These are phyloP conservation scores for Starmerella vitae DNA, from an alignment of 805 yeast genomes.

Conservation along the genomic window DNA sequence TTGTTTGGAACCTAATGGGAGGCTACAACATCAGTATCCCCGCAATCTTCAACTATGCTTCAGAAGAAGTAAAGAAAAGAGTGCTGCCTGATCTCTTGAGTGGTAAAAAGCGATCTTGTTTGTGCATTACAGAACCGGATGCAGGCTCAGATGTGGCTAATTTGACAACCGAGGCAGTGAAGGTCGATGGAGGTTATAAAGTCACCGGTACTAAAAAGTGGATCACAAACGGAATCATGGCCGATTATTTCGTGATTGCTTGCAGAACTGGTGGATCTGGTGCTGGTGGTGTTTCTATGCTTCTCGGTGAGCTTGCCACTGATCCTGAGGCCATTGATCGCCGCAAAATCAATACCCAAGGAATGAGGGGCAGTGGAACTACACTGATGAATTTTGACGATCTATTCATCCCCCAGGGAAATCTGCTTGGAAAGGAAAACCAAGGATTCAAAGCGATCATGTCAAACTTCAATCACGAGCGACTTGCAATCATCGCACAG, in stretches of 20 bases:
- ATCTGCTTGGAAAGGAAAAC: slow-evolving; percentile 31
- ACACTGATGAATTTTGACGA: slow-evolving; percentile 33
- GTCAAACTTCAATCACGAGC: slow-evolving; percentile 35
- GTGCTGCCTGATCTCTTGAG: slow-evolving; percentile 28
- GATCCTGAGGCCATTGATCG: slow-evolving; percentile 28
- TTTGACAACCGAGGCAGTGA: slow-evolving; percentile 29
- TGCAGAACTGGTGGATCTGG: slow-evolving; percentile 34
- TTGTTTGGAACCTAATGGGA: slow-evolving; percentile 31
- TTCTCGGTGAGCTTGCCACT: slow-evolving; percentile 27
- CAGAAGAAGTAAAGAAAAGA: slow-evolving; percentile 26
- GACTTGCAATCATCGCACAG: slow-evolving; percentile 31
- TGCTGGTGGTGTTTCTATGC: slow-evolving; percentile 30
- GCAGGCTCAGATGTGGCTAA: slow-evolving; percentile 35
- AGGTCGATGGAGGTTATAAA: slow-evolving; percentile 30
- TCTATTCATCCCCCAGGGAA: slow-evolving; percentile 32
- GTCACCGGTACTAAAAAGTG: slow-evolving; percentile 34
- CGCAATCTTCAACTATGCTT: slow-evolving; percentile 29
- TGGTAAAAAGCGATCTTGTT: slow-evolving; percentile 31
- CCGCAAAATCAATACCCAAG: slow-evolving; percentile 31
- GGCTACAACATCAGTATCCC: slow-evolving; percentile 33
- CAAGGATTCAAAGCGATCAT: slow-evolving; percentile 32
- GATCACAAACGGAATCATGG: slow-evolving; percentile 34
- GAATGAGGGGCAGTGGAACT: slow-evolving; percentile 33
- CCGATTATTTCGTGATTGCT: slow-evolving; percentile 34
- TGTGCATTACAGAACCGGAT: slow-evolving; percentile 34